phyloP scores from a whole-genome alignment of 371 early-diverging fungal genomes.

The Mucor mucedo region DNA sequence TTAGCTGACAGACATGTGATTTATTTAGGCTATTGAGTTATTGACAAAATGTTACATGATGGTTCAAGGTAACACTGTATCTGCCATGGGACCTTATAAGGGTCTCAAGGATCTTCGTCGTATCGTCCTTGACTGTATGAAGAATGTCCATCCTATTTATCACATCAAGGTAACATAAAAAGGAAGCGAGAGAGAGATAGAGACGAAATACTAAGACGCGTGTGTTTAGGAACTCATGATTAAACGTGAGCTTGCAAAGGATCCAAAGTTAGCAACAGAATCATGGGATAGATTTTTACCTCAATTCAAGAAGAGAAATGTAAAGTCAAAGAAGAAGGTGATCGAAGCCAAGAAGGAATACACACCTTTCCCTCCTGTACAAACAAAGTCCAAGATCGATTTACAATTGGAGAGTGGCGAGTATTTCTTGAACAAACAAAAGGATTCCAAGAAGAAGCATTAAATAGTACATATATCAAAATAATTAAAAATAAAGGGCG shows the following conservation, averaged over 20 bases:
- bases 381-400: conserved; percentile 89
- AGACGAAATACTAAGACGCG: background rate
- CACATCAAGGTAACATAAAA: conserved; percentile 86
- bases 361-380: conserved; percentile 93
- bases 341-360: conserved; percentile 69
- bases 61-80: conserved; percentile 98
- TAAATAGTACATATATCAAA: conserved; percentile 6
- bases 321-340: conserved; percentile 76
- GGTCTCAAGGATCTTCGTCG: conserved; percentile 92
- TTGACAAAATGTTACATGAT: conserved; percentile 96
- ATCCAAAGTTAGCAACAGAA: conserved; percentile 93
- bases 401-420: conserved; percentile 94
- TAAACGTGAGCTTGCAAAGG: conserved; percentile 97
- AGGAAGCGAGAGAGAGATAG: too few relatives aligned
- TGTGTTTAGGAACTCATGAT: conserved; percentile 91
- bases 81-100: conserved; percentile 93
- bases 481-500: background rate
- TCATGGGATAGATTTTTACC: conserved; percentile 99
- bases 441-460: conserved; percentile 26
- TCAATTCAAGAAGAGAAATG: conserved; percentile 93
- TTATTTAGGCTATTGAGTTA: conserved; percentile 88
- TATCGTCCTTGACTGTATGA: conserved; percentile 97
- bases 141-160: conserved; percentile 99
- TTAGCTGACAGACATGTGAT: background rate
- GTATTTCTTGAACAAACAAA: conserved; percentile 87